These are phyloP conservation scores for Daldinia childiae DNA, from an alignment of 495 filamentous ascomycete genomes.

Conservation along the genomic window DNA sequence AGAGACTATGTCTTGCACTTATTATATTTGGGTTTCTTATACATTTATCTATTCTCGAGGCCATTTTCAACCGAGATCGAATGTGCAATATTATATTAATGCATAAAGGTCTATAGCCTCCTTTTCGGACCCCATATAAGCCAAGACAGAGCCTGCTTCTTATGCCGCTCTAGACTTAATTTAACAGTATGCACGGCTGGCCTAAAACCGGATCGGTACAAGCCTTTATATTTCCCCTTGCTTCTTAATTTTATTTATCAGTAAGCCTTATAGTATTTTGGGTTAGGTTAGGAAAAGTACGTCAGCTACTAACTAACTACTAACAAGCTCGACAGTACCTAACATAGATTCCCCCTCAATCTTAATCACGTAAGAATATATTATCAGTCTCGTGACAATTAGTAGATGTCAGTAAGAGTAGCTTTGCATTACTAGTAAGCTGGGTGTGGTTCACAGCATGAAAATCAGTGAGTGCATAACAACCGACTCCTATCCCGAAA, in stretches of 20 bases:
- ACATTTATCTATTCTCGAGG: too few relatives aligned
- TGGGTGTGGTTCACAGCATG: neutral
- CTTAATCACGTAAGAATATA: conserved; percentile 9
- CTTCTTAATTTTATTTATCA: neutral
- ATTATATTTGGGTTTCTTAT: too few relatives aligned
- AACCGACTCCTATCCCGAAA: neutral
- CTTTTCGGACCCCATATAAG: neutral
- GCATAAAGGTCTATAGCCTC: too few relatives aligned
- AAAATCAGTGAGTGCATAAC: neutral
- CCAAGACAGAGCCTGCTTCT: neutral
- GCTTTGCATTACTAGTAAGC: neutral
- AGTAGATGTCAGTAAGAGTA: neutral
- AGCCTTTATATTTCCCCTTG: neutral
- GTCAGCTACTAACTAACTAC: neutral
- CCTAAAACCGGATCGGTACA: neutral
- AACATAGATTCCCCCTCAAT: neutral
- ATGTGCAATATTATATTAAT: too few relatives aligned
- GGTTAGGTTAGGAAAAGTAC: conserved; percentile 9
- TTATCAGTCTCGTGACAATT: conserved; percentile 6
- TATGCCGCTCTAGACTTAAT: neutral
- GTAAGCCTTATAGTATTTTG: neutral
- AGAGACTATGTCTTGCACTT: too few relatives aligned
- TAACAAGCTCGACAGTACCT: neutral
- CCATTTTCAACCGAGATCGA: too few relatives aligned
- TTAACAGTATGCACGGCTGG: neutral